Evolutionary conservation across 495 filamentous ascomycete species (phyloP).

Genomic region (Talaromyces thailandensis): DNA sequence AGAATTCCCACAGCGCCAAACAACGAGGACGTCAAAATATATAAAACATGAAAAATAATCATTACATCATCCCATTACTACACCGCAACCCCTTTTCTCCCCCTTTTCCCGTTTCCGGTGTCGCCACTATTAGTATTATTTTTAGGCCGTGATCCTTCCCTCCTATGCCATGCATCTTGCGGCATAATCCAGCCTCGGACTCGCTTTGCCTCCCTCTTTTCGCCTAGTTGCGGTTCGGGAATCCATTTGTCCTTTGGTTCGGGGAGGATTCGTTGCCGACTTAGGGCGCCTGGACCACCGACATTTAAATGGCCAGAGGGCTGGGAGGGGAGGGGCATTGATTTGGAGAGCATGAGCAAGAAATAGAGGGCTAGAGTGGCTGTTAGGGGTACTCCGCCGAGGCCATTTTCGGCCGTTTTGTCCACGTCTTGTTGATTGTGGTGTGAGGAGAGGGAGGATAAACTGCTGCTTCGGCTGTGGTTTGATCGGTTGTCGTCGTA

Average conservation of each 20-base stretch:
- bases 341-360: conserved; percentile 75
- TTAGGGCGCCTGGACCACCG: conserved; percentile 70
- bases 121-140: conserved; percentile 7
- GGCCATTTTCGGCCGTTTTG: conserved; percentile 16
- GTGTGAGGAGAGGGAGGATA: conserved; percentile 4
- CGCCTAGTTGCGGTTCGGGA: conserved; percentile 69
- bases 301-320: conserved; percentile 66
- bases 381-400: conserved; percentile 49
- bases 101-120: neutral
- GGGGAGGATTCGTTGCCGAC: conserved; percentile 56
- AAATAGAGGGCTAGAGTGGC: conserved; percentile 66
- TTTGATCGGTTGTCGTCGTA: neutral
- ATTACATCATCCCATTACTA: neutral
- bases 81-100: neutral
- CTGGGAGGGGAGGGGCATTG: conserved; percentile 58
- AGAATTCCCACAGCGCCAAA: neutral
- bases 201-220: conserved; percentile 77
- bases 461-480: neutral
- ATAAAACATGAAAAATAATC: conserved; percentile 1
- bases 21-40: neutral
- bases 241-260: conserved; percentile 74
- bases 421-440: neutral
- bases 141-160: conserved; percentile 30
- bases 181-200: conserved; percentile 79
- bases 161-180: conserved; percentile 56